These are phyloP conservation scores for Volvox reticuliferus DNA, from an alignment of 139 green algal species.

Conservation along the genomic window DNA sequence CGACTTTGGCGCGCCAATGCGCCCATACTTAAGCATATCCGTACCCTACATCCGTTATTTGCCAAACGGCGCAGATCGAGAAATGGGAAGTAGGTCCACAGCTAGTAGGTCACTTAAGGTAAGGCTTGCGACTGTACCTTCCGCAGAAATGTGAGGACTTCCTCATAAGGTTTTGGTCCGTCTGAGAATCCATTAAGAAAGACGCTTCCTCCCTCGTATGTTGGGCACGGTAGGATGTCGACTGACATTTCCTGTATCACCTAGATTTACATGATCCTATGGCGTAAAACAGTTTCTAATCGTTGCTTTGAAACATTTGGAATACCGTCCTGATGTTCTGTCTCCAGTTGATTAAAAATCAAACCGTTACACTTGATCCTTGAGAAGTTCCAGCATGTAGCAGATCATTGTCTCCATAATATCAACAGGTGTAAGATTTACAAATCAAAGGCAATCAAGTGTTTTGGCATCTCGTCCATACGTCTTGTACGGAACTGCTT, in stretches of 20 bases:
- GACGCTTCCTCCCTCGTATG: conserved; percentile 36
- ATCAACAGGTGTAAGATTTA: not conserved
- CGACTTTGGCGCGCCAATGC: conserved; percentile 82
- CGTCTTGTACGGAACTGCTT: not conserved
- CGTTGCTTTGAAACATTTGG: too few relatives aligned
- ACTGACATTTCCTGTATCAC: not conserved
- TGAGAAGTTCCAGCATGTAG: too few relatives aligned
- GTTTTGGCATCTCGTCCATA: not conserved
- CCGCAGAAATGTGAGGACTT: conserved; percentile 64
- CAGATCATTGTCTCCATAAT: not conserved
- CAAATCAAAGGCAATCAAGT: not conserved
- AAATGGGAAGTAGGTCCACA: not conserved
- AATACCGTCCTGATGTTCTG: not conserved
- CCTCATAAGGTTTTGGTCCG: conserved; percentile 65
- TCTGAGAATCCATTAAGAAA: conserved; percentile 61
- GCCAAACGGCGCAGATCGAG: not conserved
- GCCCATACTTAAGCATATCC: conserved; percentile 86
- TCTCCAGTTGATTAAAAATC: not conserved
- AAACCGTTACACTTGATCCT: not conserved
- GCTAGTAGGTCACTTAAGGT: not conserved
- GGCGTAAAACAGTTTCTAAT: not conserved
- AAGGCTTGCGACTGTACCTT: conserved; percentile 42
- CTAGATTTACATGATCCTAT: not conserved
- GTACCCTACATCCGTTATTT: conserved; percentile 65
- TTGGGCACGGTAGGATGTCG: conserved; percentile 8